Evolutionary conservation across 192 early-diverging fungal species (phyloP).

Genomic region (Globomyces pollinis-pini): DNA sequence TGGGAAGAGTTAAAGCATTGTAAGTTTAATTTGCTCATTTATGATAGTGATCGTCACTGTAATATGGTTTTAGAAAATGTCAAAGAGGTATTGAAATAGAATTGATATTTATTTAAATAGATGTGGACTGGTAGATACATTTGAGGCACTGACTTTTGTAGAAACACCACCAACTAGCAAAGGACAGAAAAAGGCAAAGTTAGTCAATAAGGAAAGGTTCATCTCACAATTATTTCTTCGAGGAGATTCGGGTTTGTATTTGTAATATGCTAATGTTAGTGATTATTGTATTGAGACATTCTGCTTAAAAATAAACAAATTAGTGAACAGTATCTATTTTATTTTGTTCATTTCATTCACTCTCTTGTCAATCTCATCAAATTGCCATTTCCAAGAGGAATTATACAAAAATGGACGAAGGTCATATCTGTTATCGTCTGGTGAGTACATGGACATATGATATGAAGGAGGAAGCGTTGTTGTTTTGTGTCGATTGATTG

Average conservation of each 20-base stretch:
- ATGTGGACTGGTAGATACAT: slow-evolving; percentile 72
- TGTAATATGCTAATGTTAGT: neutral
- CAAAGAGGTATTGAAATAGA: slow-evolving; percentile 75
- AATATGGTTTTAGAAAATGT: slow-evolving; percentile 99
- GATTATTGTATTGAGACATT: neutral
- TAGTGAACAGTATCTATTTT: neutral
- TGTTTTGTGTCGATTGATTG: slow-evolving; percentile 98
- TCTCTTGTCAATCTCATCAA: slow-evolving; percentile 68
- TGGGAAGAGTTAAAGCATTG: slow-evolving; percentile 98
- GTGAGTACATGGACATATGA: slow-evolving; percentile 90
- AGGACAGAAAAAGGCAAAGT: slow-evolving; percentile 87
- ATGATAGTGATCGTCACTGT: slow-evolving; percentile 97
- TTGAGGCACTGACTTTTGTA: neutral
- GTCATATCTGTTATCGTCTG: slow-evolving; percentile 98
- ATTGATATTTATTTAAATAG: slow-evolving; percentile 38
- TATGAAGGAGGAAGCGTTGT: slow-evolving; percentile 93
- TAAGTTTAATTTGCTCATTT: too few relatives aligned
- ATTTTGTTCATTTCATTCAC: neutral
- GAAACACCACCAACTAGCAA: slow-evolving; percentile 86
- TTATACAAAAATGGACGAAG: slow-evolving; percentile 94
- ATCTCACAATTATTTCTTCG: slow-evolving; percentile 98
- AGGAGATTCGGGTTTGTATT: slow-evolving; percentile 89
- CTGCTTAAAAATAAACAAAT: neutral
- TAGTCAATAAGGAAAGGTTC: slow-evolving; percentile 96
- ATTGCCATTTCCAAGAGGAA: slow-evolving; percentile 89